These are phyloP conservation scores for Colletotrichum gloeosporioides DNA, from an alignment of 2,329 filamentous ascomycete species.

Conservation along the genomic window DNA sequence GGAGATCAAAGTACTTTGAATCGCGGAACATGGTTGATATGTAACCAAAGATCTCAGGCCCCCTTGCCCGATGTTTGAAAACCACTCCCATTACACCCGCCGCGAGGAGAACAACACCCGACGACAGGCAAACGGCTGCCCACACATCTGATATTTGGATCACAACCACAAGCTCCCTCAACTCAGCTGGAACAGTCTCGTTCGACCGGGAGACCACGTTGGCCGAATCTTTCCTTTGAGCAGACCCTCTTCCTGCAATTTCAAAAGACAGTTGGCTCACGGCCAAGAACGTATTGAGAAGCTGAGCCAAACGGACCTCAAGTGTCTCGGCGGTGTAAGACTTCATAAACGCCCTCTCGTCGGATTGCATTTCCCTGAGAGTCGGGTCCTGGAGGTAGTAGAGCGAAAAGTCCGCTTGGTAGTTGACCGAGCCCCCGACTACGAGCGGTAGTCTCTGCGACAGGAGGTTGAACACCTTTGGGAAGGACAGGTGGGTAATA, in stretches of 20 bases:
- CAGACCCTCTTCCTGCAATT: not conserved
- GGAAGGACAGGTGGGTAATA: not conserved
- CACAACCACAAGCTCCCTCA: not conserved
- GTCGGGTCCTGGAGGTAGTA: not conserved
- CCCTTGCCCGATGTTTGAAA: not conserved
- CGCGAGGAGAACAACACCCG: not conserved
- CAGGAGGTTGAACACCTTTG: not conserved
- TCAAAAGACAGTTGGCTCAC: not conserved
- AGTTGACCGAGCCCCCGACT: constrained; percentile 33
- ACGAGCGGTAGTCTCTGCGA: not conserved
- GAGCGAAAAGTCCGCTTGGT: not conserved
- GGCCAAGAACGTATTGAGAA: not conserved
- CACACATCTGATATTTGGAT: not conserved
- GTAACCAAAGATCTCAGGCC: not conserved
- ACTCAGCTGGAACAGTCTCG: not conserved
- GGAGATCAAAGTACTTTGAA: not conserved
- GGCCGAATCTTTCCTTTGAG: not conserved
- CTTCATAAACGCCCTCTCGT: not conserved
- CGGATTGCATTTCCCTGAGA: not conserved
- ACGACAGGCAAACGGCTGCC: not conserved
- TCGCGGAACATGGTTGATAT: not conserved
- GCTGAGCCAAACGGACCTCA: not conserved
- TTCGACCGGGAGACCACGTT: not conserved
- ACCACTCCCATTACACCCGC: not conserved
- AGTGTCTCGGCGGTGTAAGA: not conserved